Evolutionary conservation across 768 basidiomycete genomes (phyloP).

Genomic region (Sarcomyxa edulis): DNA sequence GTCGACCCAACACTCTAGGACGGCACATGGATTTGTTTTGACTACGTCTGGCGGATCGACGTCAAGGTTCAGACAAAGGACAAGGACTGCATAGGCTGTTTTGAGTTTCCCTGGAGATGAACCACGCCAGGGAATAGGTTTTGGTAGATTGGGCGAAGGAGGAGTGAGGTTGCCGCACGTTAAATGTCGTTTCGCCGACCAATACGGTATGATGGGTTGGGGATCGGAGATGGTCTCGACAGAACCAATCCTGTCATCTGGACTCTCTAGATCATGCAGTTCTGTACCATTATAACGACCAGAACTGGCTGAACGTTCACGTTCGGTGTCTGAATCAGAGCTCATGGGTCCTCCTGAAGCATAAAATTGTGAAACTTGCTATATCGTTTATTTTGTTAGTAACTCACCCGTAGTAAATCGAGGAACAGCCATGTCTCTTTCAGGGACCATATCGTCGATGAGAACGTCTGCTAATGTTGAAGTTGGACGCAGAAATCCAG

Average conservation of each 20-base stretch:
- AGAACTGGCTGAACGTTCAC: slow-evolving; percentile 42
- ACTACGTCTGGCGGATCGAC: slow-evolving; percentile 97
- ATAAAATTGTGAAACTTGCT: too few species aligned
- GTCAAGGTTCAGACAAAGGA: slow-evolving; percentile 94
- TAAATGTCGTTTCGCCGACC: slow-evolving; percentile 86
- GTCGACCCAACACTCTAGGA: slow-evolving; percentile 96
- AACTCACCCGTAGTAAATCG: too few species aligned
- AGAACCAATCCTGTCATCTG: slow-evolving; percentile 35
- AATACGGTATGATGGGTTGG: slow-evolving; percentile 70
- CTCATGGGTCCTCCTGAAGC: too few species aligned
- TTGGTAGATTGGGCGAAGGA: slow-evolving; percentile 58
- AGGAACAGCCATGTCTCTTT: too few species aligned
- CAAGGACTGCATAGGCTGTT: slow-evolving; percentile 83
- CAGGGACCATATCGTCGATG: too few species aligned
- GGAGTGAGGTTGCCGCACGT: slow-evolving; percentile 85
- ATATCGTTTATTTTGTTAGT: too few species aligned
- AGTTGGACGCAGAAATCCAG: too few species aligned
- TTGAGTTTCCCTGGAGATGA: slow-evolving; percentile 81
- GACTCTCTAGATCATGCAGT: slow-evolving; percentile 20
- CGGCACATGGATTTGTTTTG: slow-evolving; percentile 95
- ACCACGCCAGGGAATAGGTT: slow-evolving; percentile 75
- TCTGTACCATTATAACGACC: slow-evolving; percentile 35
- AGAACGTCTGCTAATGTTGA: too few species aligned
- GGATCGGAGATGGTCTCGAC: slow-evolving; percentile 41
- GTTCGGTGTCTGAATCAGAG: slow-evolving; percentile 54